A percentile compares a stretch with the other conserved stretches of the same genome.
phyloP scores from a whole-genome alignment of 495 filamentous ascomycete species.

The Lasiosphaeria miniovina region DNA sequence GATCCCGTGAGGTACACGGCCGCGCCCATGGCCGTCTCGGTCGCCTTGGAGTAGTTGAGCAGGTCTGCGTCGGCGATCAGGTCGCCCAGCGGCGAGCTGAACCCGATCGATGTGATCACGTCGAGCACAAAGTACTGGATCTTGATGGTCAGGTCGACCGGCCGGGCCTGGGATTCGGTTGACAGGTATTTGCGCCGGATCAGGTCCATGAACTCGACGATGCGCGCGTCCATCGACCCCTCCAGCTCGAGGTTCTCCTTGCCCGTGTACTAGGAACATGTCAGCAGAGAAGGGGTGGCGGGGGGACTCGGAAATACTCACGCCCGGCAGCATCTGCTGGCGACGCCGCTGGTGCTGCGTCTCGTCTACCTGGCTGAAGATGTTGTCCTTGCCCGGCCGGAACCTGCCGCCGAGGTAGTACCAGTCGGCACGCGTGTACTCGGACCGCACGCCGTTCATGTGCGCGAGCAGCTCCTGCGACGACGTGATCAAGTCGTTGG shows the following conservation, averaged over 20 bases:
- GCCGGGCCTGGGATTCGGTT: constrained; percentile 45
- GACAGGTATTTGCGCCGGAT: constrained; percentile 45
- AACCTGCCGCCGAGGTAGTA: constrained; percentile 38
- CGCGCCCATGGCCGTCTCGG: constrained; percentile 49
- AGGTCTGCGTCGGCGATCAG: constrained; percentile 56
- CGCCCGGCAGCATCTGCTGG: constrained; percentile 27
- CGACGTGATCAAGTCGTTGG: constrained; percentile 26
- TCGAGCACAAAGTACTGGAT: constrained; percentile 56
- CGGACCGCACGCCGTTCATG: constrained; percentile 34
- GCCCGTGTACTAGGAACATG: constrained; percentile 48
- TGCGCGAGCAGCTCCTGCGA: constrained; percentile 41
- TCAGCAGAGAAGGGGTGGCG: too few species aligned
- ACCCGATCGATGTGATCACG: constrained; percentile 60
- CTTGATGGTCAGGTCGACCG: constrained; percentile 52
- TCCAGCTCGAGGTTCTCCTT: constrained; percentile 44
- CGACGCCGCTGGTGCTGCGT: constrained; percentile 27
- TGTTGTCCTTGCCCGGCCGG: constrained; percentile 42
- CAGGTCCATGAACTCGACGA: constrained; percentile 32
- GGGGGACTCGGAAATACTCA: too few species aligned
- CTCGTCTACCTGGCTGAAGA: constrained; percentile 27
- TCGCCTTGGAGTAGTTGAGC: constrained; percentile 50
- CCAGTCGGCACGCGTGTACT: constrained; percentile 38
- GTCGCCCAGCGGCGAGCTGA: constrained; percentile 61
- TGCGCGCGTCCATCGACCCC: constrained; percentile 33
- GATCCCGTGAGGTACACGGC: constrained; percentile 44